Evolutionary conservation across 768 basidiomycete species (phyloP).

Genomic region (Tulasnella sp.): DNA sequence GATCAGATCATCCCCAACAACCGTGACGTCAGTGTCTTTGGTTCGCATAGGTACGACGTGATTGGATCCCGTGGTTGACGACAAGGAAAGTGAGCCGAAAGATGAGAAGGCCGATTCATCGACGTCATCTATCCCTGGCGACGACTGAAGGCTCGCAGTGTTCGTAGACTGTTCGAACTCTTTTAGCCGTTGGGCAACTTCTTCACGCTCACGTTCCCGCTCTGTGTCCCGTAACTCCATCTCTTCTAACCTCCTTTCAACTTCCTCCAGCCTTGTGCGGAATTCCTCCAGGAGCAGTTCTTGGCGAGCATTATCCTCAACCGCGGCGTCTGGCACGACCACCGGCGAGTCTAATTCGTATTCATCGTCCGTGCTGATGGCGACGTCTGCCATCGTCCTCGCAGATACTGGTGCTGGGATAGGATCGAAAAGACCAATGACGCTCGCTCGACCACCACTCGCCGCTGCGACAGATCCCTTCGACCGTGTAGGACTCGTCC

Average conservation of each 20-base stretch:
- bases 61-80: neutral
- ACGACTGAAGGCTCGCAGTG: no score
- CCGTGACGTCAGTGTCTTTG: neutral
- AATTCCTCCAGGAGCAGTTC: slow-evolving; percentile 12
- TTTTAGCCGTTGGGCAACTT: neutral
- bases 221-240: slow-evolving; percentile 15
- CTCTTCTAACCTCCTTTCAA: slow-evolving; percentile 18
- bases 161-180: no score
- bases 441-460: neutral
- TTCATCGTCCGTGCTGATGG: no score
- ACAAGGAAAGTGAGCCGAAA: neutral
- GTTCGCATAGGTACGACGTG: neutral
- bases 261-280: slow-evolving; percentile 16
- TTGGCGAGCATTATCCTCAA: neutral
- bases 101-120: slow-evolving; percentile 2
- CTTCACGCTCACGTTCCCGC: neutral
- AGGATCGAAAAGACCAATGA: slow-evolving; percentile 3
- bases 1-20: neutral
- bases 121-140: neutral
- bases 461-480: no score
- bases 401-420: no score
- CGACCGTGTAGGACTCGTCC: neutral
- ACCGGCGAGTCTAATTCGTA: no score
- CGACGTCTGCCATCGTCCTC: no score
- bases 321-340: no score